Conservation (phyloP, 73 alveolate genomes). For the Paramecium pentaurelia region DNA sequence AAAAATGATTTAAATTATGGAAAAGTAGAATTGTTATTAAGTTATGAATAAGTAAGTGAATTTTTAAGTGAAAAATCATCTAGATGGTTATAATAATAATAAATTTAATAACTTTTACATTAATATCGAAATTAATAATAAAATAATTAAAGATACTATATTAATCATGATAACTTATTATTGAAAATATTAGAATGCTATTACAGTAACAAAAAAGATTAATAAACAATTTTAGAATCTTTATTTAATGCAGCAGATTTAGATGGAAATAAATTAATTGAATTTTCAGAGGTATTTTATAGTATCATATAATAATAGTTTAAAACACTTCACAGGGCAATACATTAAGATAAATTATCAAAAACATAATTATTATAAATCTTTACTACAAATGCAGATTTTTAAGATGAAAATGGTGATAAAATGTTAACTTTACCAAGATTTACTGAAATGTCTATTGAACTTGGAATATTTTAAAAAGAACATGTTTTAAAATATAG, state of each 20-base stretch:
- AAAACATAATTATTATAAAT: neutral
- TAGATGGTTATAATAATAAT: neutral
- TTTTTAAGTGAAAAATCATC: neutral
- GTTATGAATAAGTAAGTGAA: neutral
- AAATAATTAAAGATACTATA: conserved; percentile 17
- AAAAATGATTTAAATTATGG: neutral
- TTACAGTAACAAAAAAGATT: neutral
- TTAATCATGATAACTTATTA: neutral
- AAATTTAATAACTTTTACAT: neutral
- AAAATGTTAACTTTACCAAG: conserved; percentile 15
- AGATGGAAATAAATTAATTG: conserved; percentile 39
- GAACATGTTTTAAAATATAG: neutral
- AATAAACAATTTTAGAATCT: neutral
- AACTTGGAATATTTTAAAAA: neutral
- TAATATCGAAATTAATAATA: neutral
- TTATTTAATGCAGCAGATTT: conserved; percentile 34
- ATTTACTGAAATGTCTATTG: conserved; percentile 25
- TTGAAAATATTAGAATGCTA: neutral
- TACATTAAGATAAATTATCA: neutral
- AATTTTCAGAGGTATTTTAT: neutral
- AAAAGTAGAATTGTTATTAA: neutral
- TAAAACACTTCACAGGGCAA: neutral
- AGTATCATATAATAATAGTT: neutral
- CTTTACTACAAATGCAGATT: conserved; percentile 9
- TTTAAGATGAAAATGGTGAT: conserved; percentile 40